A percentile compares a stretch with the other conserved stretches of the same genome.
Evolutionary conservation across 106 monocot species (phyloP).

Genomic region (Platanthera zijinensis): DNA sequence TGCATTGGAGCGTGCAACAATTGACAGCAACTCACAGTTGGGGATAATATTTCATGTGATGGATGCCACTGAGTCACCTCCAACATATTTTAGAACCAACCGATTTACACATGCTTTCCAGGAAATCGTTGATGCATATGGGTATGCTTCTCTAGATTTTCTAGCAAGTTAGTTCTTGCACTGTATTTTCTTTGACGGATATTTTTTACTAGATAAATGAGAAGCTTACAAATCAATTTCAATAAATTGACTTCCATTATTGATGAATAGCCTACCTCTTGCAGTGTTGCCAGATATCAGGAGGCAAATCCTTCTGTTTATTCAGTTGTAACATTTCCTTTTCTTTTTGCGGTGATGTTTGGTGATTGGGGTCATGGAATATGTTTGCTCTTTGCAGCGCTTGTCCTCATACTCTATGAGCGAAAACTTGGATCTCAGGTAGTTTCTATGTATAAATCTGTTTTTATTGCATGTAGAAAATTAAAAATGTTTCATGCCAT

Average conservation of each 20-base stretch:
- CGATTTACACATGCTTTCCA: constrained; percentile 87
- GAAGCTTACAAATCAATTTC: not conserved
- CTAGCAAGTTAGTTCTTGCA: not conserved
- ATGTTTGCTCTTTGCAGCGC: constrained; percentile 78
- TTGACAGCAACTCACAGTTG: constrained; percentile 94
- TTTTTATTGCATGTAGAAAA: not conserved
- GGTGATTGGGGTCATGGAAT: constrained; percentile 99
- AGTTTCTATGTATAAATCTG: not conserved
- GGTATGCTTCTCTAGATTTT: constrained; percentile 40
- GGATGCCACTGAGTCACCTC: constrained; percentile 82
- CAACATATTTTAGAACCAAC: constrained; percentile 91
- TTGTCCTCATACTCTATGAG: constrained; percentile 80
- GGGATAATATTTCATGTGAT: constrained; percentile 96
- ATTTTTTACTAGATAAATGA: not conserved
- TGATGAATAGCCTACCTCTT: constrained; percentile 17
- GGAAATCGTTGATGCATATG: constrained; percentile 98
- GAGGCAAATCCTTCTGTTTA: constrained; percentile 99
- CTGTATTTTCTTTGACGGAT: not conserved
- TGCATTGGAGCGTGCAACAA: constrained; percentile 69
- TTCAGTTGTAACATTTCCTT: constrained; percentile 90
- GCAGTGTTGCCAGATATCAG: constrained; percentile 92
- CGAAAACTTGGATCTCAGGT: constrained; percentile 86
- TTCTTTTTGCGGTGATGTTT: constrained; percentile 99
- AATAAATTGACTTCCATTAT: constrained; percentile 11
- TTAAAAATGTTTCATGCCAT: not conserved